These are phyloP conservation scores for Cicer chorassanicum DNA, from an alignment of 306 rosid genomes.

Conservation along the genomic window DNA sequence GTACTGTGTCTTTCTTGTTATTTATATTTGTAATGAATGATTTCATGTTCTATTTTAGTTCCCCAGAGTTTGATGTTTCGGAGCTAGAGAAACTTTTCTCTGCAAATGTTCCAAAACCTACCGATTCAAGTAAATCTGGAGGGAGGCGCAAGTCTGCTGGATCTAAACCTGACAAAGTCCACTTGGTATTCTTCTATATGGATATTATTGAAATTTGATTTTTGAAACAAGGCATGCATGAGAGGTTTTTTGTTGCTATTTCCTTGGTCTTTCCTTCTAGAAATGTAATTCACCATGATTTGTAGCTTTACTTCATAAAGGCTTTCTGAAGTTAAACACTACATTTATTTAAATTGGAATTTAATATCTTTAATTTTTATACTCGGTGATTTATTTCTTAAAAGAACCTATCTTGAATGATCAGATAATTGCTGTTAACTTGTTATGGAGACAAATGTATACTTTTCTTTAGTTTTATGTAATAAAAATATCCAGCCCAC, in stretches of 20 bases:
- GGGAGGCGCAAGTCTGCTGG: conserved; percentile 80
- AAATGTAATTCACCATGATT: conserved; percentile 37
- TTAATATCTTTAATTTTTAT: conserved; percentile 35
- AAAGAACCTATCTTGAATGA: conserved; percentile 28
- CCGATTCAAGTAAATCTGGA: conserved; percentile 75
- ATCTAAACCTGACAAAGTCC: conserved; percentile 84
- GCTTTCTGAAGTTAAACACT: conserved; percentile 14
- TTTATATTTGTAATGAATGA: conserved; percentile 44
- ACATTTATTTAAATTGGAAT: conserved; percentile 18
- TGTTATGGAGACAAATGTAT: conserved; percentile 30
- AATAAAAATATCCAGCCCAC: conserved; percentile 23
- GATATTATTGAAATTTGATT: conserved; percentile 16
- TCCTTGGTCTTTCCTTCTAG: conserved; percentile 7
- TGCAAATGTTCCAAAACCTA: conserved; percentile 84
- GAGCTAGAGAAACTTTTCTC: conserved; percentile 94
- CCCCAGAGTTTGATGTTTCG: conserved; percentile 89
- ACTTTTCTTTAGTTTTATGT: conserved; percentile 39
- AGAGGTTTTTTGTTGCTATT: conserved; percentile 37
- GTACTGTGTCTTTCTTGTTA: conserved; percentile 23
- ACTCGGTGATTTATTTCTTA: conserved; percentile 6
- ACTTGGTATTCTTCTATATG: conserved; percentile 68
- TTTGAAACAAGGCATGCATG: conserved; percentile 20
- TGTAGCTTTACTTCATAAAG: conserved; percentile 36
- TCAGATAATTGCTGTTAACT: conserved; percentile 22
- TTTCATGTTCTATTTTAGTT: conserved; percentile 61